Conservation (phyloP, 108 stramenopile species). For the Nitzschia sp. region DNA sequence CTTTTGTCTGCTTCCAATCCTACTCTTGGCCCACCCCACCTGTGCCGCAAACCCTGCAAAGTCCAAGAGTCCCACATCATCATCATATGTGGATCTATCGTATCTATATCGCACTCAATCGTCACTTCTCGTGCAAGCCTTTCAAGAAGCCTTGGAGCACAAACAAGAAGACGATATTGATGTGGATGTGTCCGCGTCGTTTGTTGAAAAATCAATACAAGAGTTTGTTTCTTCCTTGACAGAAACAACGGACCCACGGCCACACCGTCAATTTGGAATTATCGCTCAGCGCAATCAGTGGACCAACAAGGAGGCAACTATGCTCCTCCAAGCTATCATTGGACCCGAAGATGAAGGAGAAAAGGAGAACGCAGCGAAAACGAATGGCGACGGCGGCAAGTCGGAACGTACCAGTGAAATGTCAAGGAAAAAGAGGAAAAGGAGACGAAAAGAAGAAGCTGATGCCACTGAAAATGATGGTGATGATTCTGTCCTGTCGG, state of each 20-base stretch:
- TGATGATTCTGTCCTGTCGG: not conserved
- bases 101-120: slow-evolving; percentile 17
- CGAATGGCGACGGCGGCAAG: not conserved
- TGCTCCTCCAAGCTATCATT: slow-evolving; percentile 8
- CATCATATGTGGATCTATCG: slow-evolving; percentile 24
- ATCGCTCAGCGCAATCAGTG: slow-evolving; percentile 19
- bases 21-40: no score
- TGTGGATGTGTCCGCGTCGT: slow-evolving; percentile 38
- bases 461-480: not conserved
- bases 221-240: slow-evolving; percentile 19
- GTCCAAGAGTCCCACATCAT: no score
- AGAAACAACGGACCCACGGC: not conserved
- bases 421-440: not conserved
- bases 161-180: slow-evolving; percentile 12
- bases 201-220: slow-evolving; percentile 30
- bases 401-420: not conserved
- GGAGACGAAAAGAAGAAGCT: not conserved
- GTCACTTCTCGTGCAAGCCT: slow-evolving; percentile 1
- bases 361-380: slow-evolving; percentile 6
- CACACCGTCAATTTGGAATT: not conserved
- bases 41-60: no score
- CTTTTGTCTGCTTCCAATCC: no score
- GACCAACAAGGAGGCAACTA: slow-evolving; percentile 7
- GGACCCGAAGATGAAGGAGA: slow-evolving; percentile 9
- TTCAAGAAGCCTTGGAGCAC: not conserved